Base-by-base conservation (phyloP, 495 filamentous ascomycete species). In the Lasiosphaeria miniovina region DNA sequence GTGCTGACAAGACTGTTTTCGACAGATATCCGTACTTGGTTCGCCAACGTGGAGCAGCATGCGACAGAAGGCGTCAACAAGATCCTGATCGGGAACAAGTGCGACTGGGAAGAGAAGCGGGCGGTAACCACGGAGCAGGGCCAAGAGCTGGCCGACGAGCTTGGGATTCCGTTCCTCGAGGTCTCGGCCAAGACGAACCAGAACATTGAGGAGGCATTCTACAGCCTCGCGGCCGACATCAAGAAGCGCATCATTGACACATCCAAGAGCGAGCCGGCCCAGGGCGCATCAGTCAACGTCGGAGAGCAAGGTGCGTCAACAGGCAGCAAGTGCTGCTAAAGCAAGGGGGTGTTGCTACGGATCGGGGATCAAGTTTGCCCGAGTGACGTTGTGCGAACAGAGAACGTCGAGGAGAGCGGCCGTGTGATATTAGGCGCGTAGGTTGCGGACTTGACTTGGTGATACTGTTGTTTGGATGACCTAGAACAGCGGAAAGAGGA, bases 131-230 rank as follows among this genome's bases (percentile, higher is more conserved):
- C 88, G 50, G 91, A 98, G 74, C 89, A 88, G 69, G 94, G 94
- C 61, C 93, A 99, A 71, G 85, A 88, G 64, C 83, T 99, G 40
- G 94, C 94, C 33, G 89, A 96, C 75, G 94, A 99, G 75, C 87
- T 99, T 49, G 91, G 92, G 63, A 97, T 99, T 61, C 94, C 95
- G 5, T 99, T 99, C 79, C 86, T 99, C 71, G 94, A 99, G 72
- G 94, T 99, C 49, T 96, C 90, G 24, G 94, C 94, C 56, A 98
- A 98, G 82, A 91, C 89, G 78, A 98, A 98, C 77, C 96, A 95
- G 85, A 99, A 98, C 77, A 93, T 99, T 64, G 94, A 99, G 75
- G 92, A 98, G 81, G 94, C 94, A 3, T 99, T 99, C 74, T 98
- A 93, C 75, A 91, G 81, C 74, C 87, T 99, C 59, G 94, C 94